Percentiles rank a stretch among this genome's conserved stretches.
Conservation (phyloP, 108 stramenopile species). For the Discostella pseudostelligera region DNA sequence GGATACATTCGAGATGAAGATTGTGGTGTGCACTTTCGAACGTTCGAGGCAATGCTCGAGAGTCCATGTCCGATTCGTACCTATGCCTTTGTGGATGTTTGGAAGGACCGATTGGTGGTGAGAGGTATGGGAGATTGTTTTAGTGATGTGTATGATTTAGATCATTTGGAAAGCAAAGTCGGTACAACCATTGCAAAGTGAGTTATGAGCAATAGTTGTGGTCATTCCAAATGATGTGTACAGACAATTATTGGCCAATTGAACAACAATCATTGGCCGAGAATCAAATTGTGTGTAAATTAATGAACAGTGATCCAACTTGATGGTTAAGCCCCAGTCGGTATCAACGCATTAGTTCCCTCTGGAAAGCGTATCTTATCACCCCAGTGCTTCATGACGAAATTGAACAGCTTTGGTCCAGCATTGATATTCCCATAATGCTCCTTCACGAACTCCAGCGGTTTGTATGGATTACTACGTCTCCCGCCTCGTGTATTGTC, state of each 20-base stretch:
- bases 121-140: constrained; percentile 70
- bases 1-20: constrained; percentile 69
- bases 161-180: constrained; percentile 31
- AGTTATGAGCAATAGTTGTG: not conserved
- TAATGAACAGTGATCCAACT: not conserved
- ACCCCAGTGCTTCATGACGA: constrained; percentile 31
- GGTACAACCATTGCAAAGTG: not conserved
- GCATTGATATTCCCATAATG: constrained; percentile 33
- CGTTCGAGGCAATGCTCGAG: constrained; percentile 78
- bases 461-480: constrained; percentile 30
- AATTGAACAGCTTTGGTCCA: constrained; percentile 27
- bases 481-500: constrained; percentile 33
- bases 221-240: not conserved
- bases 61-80: constrained; percentile 59
- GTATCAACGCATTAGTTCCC: constrained; percentile 30
- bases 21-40: constrained; percentile 83
- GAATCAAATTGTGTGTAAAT: not conserved
- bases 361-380: constrained; percentile 29
- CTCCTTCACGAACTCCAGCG: constrained; percentile 22
- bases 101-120: constrained; percentile 58
- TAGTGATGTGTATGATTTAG: constrained; percentile 69
- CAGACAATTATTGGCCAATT: too few species aligned
- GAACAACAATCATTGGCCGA: too few species aligned
- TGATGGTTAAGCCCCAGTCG: constrained; percentile 29
- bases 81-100: constrained; percentile 73